phyloP scores from a whole-genome alignment of 2,329 filamentous ascomycete species.

The Ustulina deusta region DNA sequence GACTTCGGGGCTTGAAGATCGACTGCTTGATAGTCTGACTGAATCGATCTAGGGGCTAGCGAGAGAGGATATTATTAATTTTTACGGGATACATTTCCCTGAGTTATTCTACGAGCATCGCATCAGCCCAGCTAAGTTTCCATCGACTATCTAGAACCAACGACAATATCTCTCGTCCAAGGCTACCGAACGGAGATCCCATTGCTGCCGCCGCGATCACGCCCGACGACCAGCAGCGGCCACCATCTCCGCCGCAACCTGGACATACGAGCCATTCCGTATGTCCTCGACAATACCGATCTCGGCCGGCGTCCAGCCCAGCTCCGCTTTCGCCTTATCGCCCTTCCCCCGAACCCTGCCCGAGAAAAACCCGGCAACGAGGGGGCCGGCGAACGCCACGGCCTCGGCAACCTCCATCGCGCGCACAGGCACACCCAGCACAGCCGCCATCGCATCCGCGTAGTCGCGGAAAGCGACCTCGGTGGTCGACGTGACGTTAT shows the following conservation, averaged over 20 bases:
- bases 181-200: background rate
- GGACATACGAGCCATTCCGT: constrained; percentile 34
- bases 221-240: background rate
- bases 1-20: constrained; percentile 58
- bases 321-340: constrained; percentile 32
- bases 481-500: constrained; percentile 52
- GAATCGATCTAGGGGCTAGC: background rate
- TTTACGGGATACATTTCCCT: background rate
- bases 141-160: background rate
- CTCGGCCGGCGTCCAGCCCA: constrained; percentile 34
- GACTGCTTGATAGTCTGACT: constrained; percentile 61
- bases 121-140: background rate
- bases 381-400: constrained; percentile 10
- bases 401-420: constrained; percentile 43
- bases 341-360: constrained; percentile 26
- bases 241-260: constrained; percentile 27
- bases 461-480: constrained; percentile 49
- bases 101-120: background rate
- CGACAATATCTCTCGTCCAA: background rate
- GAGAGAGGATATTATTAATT: background rate
- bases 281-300: constrained; percentile 35
- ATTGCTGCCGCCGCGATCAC: background rate
- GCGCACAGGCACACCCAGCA: constrained; percentile 23
- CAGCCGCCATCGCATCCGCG: constrained; percentile 30
- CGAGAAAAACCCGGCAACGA: constrained; percentile 29